Evolutionary conservation across 805 yeast species (phyloP).

Genomic region (Tetrapisispora namnaoensis): DNA sequence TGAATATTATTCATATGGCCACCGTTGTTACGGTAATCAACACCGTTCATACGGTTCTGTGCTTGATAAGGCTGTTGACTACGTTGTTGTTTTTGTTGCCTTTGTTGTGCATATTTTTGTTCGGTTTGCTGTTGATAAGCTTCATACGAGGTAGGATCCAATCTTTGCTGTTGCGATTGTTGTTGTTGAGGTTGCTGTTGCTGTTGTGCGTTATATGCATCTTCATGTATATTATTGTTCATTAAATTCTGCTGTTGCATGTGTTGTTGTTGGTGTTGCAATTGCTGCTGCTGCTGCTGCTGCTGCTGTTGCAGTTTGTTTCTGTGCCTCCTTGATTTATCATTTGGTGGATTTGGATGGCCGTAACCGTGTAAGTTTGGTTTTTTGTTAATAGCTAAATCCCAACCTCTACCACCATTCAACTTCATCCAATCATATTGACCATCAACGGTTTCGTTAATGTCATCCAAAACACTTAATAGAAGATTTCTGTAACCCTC

Average conservation of each 20-base stretch:
- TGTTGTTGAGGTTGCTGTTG: conserved; percentile 1
- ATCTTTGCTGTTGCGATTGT: conserved; percentile 12
- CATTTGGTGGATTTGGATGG: conserved; percentile 77
- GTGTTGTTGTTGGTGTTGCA: conserved; percentile 4
- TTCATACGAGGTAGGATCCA: conserved; percentile 36
- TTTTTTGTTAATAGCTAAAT: conserved; percentile 75
- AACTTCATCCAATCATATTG: conserved; percentile 97
- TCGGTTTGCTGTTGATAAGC: conserved; percentile 32
- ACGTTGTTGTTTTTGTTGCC: conserved; percentile 12
- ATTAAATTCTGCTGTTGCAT: not conserved
- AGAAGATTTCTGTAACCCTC: conserved; percentile 72
- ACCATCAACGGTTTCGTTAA: conserved; percentile 68
- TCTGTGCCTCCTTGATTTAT: conserved; percentile 28
- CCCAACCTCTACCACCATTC: conserved; percentile 96
- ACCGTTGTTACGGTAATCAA: conserved; percentile 21
- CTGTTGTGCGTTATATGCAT: conserved; percentile 6
- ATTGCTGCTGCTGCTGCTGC: conserved; percentile 11
- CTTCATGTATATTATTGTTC: conserved; percentile 6
- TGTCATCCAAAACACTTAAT: conserved; percentile 64
- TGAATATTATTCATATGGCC: conserved; percentile 6
- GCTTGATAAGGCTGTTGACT: conserved; percentile 21
- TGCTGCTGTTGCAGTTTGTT: conserved; percentile 9
- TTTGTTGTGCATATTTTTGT: conserved; percentile 28
- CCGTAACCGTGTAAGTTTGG: conserved; percentile 95
- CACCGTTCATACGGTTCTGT: conserved; percentile 18